These are phyloP conservation scores for Xylaria sp. DNA, from an alignment of 2,329 filamentous ascomycete species.

Conservation along the genomic window DNA sequence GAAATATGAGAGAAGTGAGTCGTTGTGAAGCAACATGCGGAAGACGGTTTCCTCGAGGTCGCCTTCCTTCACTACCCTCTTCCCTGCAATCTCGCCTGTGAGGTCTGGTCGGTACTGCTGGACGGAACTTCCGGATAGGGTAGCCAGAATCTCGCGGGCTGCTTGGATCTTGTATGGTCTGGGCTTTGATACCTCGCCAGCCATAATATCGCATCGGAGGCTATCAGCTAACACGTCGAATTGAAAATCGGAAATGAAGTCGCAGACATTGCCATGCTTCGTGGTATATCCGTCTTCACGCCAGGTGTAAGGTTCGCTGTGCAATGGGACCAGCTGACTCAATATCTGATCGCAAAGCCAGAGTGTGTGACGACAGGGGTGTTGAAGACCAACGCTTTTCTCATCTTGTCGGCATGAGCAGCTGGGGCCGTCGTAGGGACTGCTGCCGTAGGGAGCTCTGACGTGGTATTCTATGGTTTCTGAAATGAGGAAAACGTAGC, in stretches of 20 bases:
- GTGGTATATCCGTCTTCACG: conserved; percentile 55
- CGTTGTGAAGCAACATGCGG: conserved; percentile 64
- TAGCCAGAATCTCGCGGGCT: conserved; percentile 62
- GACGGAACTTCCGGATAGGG: conserved; percentile 53
- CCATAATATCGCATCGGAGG: conserved; percentile 60
- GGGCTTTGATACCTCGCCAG: conserved; percentile 45
- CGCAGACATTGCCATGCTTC: conserved; percentile 61
- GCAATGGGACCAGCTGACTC: conserved; percentile 57
- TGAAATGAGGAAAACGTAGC: conserved; percentile 66
- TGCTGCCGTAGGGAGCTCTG: conserved; percentile 57
- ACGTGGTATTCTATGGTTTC: conserved; percentile 64
- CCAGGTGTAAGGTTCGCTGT: conserved; percentile 56
- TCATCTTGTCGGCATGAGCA: conserved; percentile 57
- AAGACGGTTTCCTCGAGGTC: conserved; percentile 64
- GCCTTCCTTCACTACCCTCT: conserved; percentile 54
- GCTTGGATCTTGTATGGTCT: conserved; percentile 57
- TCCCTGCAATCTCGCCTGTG: conserved; percentile 49
- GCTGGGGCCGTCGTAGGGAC: conserved; percentile 54
- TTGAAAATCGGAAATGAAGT: conserved; percentile 60
- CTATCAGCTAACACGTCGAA: conserved; percentile 63
- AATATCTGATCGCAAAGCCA: conserved; percentile 66
- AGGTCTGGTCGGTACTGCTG: conserved; percentile 59
- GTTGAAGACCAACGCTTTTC: conserved; percentile 39
- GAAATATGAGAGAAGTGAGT: conserved; percentile 66
- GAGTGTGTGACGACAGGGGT: conserved; percentile 60